Conservation (phyloP, 441 rosid species). For the Mallotus repandus region DNA sequence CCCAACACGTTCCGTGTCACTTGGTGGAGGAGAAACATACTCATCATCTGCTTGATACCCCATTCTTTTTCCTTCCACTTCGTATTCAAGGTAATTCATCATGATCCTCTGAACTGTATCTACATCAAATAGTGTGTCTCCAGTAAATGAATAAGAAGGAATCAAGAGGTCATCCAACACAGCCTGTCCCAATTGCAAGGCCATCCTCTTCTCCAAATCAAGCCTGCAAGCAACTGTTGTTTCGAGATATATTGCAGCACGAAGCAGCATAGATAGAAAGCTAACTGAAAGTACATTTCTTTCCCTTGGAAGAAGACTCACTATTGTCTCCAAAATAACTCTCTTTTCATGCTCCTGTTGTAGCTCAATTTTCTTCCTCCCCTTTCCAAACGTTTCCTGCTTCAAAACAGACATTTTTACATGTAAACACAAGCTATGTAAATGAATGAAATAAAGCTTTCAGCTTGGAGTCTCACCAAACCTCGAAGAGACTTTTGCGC, state of each 20-base stretch:
- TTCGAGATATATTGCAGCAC: constrained; percentile 63
- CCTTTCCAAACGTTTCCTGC: constrained; percentile 81
- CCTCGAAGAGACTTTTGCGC: constrained; percentile 94
- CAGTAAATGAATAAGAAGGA: constrained; percentile 81
- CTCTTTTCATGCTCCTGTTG: constrained; percentile 82
- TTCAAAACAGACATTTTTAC: constrained; percentile 8
- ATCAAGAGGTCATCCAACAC: constrained; percentile 77
- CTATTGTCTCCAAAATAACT: constrained; percentile 67
- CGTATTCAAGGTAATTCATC: constrained; percentile 55
- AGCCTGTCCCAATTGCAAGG: constrained; percentile 88
- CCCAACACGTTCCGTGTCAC: constrained; percentile 58
- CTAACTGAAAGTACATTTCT: constrained; percentile 65
- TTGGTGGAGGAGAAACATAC: constrained; percentile 53
- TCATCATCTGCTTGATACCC: constrained; percentile 46
- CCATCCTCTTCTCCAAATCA: constrained; percentile 79
- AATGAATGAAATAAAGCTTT: constrained; percentile 19
- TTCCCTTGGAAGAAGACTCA: constrained; percentile 75
- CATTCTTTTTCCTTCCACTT: constrained; percentile 46
- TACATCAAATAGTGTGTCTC: constrained; percentile 68
- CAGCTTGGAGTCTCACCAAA: constrained; percentile 64
- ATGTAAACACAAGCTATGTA: background rate
- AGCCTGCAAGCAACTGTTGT: constrained; percentile 86
- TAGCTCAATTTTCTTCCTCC: constrained; percentile 73
- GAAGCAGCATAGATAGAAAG: constrained; percentile 82
- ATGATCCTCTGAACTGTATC: constrained; percentile 74